These are phyloP conservation scores for Vigna trinervia DNA, from an alignment of 306 rosid genomes.

Conservation along the genomic window DNA sequence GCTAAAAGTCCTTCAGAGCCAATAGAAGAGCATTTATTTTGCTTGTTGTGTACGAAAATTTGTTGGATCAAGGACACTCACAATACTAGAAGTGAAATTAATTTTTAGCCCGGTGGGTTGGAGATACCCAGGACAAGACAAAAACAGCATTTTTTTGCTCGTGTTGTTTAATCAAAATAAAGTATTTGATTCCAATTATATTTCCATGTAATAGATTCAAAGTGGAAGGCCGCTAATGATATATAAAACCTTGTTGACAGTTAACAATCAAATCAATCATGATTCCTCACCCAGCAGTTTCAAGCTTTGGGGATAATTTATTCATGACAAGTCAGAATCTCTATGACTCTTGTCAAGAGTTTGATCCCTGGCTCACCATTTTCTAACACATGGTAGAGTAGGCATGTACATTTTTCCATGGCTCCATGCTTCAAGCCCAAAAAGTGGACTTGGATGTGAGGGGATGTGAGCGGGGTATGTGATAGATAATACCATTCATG, in stretches of 20 bases:
- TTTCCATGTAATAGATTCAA: not conserved
- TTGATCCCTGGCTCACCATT: not conserved
- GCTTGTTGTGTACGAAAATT: no score
- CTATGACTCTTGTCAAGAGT: not conserved
- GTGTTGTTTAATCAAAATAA: conserved; percentile 19
- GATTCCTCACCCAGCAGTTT: not conserved
- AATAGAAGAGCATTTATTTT: conserved; percentile 29
- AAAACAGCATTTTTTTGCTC: not conserved
- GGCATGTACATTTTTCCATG: conserved; percentile 2
- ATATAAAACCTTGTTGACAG: conserved; percentile 14
- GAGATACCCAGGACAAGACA: no score
- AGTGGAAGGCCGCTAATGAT: conserved; percentile 1
- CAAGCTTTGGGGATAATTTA: not conserved
- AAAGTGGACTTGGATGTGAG: not conserved
- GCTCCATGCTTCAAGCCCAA: not conserved
- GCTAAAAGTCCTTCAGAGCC: conserved; percentile 5
- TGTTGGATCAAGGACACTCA: no score
- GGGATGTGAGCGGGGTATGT: not conserved
- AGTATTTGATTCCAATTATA: conserved; percentile 27
- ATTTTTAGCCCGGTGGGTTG: no score
- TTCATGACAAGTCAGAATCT: not conserved
- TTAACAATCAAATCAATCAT: conserved; percentile 4
- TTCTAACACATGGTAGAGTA: not conserved
- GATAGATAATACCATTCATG: not conserved
- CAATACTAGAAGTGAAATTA: no score